Evolutionary conservation across 768 basidiomycete genomes (phyloP).

Genomic region (Pleurotus tuoliensis): DNA sequence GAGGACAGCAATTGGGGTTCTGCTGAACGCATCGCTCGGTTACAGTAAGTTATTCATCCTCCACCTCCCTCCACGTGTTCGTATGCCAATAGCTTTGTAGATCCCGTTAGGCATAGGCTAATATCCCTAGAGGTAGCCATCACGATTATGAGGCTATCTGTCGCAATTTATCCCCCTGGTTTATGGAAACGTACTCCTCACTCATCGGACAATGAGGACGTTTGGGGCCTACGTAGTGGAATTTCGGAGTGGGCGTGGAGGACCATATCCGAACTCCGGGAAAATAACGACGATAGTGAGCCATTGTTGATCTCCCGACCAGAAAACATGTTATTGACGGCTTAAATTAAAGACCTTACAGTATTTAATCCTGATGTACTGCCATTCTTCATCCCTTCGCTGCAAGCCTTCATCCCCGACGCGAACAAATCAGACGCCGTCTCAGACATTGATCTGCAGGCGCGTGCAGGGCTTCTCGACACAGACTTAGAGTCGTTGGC

Average conservation of each 20-base stretch:
- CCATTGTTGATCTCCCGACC: neutral
- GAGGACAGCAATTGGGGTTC: constrained; percentile 73
- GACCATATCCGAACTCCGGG: constrained; percentile 66
- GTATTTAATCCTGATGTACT: constrained; percentile 62
- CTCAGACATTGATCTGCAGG: constrained; percentile 34
- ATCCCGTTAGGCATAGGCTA: constrained; percentile 65
- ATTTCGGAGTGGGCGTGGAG: constrained; percentile 79
- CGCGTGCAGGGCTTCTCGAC: constrained; percentile 42
- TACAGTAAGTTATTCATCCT: constrained; percentile 49
- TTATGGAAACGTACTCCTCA: constrained; percentile 42
- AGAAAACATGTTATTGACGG: too few species aligned
- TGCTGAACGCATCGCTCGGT: constrained; percentile 74
- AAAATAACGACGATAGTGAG: constrained; percentile 69
- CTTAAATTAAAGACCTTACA: constrained; percentile 37
- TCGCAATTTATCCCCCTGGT: constrained; percentile 69
- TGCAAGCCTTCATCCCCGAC: constrained; percentile 42
- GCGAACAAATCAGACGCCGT: constrained; percentile 29
- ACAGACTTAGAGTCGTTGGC: constrained; percentile 72
- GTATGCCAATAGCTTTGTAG: constrained; percentile 31
- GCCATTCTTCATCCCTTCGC: constrained; percentile 55
- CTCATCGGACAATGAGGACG: constrained; percentile 35
- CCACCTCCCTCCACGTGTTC: neutral
- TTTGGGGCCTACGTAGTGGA: constrained; percentile 62
- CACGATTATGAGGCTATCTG: constrained; percentile 65
- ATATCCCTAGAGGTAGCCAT: constrained; percentile 64